Conservation (phyloP, 441 rosid genomes). For the Brassica hybrid region DNA sequence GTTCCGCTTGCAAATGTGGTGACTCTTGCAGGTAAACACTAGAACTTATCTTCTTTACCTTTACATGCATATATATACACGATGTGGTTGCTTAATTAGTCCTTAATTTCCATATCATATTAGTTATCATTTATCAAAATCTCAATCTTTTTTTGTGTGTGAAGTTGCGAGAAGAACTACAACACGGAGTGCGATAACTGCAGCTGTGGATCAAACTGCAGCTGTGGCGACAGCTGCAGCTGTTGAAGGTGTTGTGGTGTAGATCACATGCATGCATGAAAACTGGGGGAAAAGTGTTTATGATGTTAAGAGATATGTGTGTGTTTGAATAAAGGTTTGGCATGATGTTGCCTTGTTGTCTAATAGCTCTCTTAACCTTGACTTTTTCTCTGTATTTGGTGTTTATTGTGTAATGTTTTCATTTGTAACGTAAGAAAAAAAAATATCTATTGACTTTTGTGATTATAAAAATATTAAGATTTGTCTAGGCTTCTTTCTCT, state of each 20-base stretch:
- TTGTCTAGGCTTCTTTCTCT: not conserved
- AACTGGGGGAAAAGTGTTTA: not conserved
- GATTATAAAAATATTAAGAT: not conserved
- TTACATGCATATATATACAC: not conserved
- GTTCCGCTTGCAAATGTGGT: conserved; percentile 64
- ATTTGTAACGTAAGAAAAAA: conserved; percentile 4
- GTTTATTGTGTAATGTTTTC: conserved; percentile 18
- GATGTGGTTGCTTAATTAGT: not conserved
- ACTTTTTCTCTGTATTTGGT: conserved; percentile 20
- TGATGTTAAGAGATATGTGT: too few relatives aligned
- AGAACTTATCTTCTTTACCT: not conserved
- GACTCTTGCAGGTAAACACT: conserved; percentile 47
- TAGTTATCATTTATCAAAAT: not conserved
- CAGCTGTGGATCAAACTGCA: conserved; percentile 56
- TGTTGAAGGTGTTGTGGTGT: conserved; percentile 20
- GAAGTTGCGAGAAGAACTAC: conserved; percentile 58
- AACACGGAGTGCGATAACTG: conserved; percentile 45
- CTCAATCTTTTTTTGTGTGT: not conserved
- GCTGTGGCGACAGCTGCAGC: conserved; percentile 51
- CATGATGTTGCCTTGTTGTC: conserved; percentile 32
- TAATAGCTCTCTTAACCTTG: conserved; percentile 27
- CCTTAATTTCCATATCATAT: not conserved
- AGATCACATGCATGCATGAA: conserved; percentile 13
- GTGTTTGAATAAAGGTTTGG: conserved; percentile 33
- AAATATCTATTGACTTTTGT: conserved; percentile 31